phyloP scores from a whole-genome alignment of 805 yeast genomes.

The Nakazawaea siamensis region DNA sequence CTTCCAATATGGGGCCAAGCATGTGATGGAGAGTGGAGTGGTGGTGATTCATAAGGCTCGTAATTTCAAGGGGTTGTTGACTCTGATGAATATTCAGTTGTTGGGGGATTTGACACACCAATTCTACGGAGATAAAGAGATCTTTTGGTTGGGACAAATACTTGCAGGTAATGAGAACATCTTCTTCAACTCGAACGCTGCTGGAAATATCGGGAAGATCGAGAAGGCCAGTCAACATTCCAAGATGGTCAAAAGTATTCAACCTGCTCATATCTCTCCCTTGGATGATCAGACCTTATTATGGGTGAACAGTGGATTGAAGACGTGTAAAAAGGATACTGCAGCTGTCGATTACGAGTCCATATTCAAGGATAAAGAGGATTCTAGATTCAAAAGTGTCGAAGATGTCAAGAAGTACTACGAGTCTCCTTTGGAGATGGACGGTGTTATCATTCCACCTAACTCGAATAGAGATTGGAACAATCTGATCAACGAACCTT shows the following conservation, averaged over 20 bases:
- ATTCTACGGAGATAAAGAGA: conserved; percentile 74
- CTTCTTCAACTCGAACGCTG: conserved; percentile 40
- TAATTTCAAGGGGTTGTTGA: conserved; percentile 41
- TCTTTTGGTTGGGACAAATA: conserved; percentile 65
- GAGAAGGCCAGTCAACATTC: conserved; percentile 1
- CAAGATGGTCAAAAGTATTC: conserved; percentile 24
- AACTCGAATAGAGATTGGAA: conserved; percentile 53
- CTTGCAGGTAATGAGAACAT: conserved; percentile 47
- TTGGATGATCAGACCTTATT: conserved; percentile 37
- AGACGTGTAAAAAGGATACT: conserved; percentile 39
- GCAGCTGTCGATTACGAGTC: conserved; percentile 30
- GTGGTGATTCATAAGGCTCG: conserved; percentile 35
- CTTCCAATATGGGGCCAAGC: conserved; percentile 32
- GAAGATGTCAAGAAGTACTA: conserved; percentile 26
- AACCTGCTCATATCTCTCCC: conserved; percentile 54
- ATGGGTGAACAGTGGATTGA: conserved; percentile 70
- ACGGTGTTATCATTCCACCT: conserved; percentile 37
- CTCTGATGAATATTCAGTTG: conserved; percentile 33
- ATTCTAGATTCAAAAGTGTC: conserved; percentile 14
- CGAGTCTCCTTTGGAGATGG: conserved; percentile 30
- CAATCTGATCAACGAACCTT: conserved; percentile 30
- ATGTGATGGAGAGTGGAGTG: conserved; percentile 42
- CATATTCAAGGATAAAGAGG: conserved; percentile 21
- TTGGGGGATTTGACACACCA: conserved; percentile 35
- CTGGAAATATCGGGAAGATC: conserved; percentile 46